Base-by-base conservation (phyloP, 257 asterid genomes). In the Solanum tacnaense region DNA sequence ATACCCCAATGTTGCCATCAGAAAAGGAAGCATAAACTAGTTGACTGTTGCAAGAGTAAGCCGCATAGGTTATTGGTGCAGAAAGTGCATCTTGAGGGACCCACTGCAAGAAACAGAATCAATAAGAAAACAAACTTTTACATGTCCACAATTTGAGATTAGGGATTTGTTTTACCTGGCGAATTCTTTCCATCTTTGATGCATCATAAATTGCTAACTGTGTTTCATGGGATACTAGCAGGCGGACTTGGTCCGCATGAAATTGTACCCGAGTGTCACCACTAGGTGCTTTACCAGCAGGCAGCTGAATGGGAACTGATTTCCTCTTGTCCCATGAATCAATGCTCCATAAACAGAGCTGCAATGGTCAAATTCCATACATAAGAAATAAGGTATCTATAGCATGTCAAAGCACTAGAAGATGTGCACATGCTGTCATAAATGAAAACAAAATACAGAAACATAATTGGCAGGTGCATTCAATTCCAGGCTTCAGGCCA, bases 181-280 rank as follows among this genome's bases (percentile, higher is more conserved):
- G 98, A 81, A 92, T 92, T 39, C 98, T 95, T 56, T 96, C 98
- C 97, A 95, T 95, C 91, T 95, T 96, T 86, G 98, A 95, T 89
- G 92, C 96, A 89, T 96, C 99, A 84, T 97, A 97, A 87, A 95
- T 86, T 79, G 98, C 99, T 84, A 97, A 88, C 88, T 97, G 99
- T 12, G 98, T 93, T 90, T 97, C 99, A 85, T 97, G 99, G 56
- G 95, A 93, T 65, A 97, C 98, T 79, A 97, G 95, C 92, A 97
- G 87, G 89, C 95, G 98, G 32, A 94, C 87, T 89, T 94, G 98
- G 89, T 97, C 99, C 6, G 94, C 83, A 60, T 96, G 98, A 89
- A 97, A 97, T 89, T 96, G 99, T 86, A 97, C 99, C 79, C 96
- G 92, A 35, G 99, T 97, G 87, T 97, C 99, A 68, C 99, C 99